Evolutionary conservation across 306 rosid genomes (phyloP).

Genomic region (Pueraria montana): DNA sequence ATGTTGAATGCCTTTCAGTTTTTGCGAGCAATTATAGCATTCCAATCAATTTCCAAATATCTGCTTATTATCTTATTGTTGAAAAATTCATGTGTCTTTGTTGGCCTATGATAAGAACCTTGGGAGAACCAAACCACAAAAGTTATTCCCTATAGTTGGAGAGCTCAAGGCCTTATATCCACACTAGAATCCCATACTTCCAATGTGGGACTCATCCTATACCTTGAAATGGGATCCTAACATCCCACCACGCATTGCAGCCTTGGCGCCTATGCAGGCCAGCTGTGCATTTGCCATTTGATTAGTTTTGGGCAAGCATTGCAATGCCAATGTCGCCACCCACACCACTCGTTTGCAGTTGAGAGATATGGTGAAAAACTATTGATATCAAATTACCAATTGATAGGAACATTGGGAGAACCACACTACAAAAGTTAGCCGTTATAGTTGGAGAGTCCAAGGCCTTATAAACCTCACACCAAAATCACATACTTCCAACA

Average conservation of each 20-base stretch:
- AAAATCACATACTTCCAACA: not conserved
- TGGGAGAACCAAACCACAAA: not conserved
- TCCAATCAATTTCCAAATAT: conserved; percentile 16
- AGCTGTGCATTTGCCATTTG: not conserved
- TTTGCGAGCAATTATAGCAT: not conserved
- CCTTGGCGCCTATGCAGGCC: not conserved
- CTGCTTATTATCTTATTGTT: conserved; percentile 1
- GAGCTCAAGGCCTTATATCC: not conserved
- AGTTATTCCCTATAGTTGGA: not conserved
- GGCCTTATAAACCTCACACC: not conserved
- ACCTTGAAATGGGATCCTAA: not conserved
- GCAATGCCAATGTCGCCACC: not conserved
- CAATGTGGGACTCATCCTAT: not conserved
- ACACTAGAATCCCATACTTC: not conserved
- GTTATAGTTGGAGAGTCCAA: not conserved
- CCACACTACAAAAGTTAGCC: not conserved
- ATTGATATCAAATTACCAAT: not conserved
- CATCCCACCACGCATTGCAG: not conserved
- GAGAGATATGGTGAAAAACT: not conserved
- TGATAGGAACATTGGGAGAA: not conserved
- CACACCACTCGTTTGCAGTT: not conserved
- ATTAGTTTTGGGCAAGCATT: not conserved
- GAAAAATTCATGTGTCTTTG: not conserved
- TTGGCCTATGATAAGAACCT: not conserved
- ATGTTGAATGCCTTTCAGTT: conserved; percentile 8